These are phyloP conservation scores for Diplodia sapinea DNA, from an alignment of 2,329 filamentous ascomycete genomes.

Conservation along the genomic window DNA sequence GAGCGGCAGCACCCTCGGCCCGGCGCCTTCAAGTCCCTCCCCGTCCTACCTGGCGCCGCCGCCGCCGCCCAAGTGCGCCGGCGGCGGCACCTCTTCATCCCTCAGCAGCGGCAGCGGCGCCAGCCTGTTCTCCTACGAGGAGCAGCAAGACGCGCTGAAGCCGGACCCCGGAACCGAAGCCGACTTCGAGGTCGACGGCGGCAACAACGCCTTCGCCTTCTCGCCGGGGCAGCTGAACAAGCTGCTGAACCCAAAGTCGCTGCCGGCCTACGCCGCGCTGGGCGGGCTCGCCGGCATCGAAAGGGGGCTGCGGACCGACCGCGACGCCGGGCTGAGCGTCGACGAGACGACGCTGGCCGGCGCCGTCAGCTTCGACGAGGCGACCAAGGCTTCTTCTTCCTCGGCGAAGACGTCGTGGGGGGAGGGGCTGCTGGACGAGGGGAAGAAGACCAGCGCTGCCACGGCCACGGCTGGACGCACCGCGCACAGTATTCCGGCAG, in stretches of 20 bases:
- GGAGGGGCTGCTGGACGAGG: background rate
- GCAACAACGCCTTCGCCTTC: constrained; percentile 79
- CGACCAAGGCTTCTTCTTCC: constrained; percentile 39
- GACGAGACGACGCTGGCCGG: constrained; percentile 71
- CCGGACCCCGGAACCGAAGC: constrained; percentile 77
- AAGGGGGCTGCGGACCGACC: constrained; percentile 72
- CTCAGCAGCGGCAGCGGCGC: constrained; percentile 26
- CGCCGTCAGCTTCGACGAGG: constrained; percentile 72
- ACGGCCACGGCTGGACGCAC: constrained; percentile 35
- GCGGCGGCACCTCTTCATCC: constrained; percentile 7
- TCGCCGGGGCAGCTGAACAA: constrained; percentile 81
- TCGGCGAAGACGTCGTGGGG: too few species aligned
- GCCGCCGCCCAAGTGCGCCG: constrained; percentile 21
- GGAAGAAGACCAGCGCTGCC: constrained; percentile 31
- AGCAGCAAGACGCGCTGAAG: constrained; percentile 66
- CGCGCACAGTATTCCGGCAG: constrained; percentile 1
- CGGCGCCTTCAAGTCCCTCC: background rate
- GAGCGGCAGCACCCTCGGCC: constrained; percentile 30
- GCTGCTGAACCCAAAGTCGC: constrained; percentile 78
- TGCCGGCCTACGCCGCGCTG: constrained; percentile 74
- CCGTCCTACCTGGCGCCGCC: constrained; percentile 24
- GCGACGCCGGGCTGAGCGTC: constrained; percentile 68
- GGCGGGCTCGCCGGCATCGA: constrained; percentile 76
- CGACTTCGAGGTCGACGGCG: constrained; percentile 70
- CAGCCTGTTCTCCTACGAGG: constrained; percentile 33